Evolutionary conservation across 345 rosid genomes (phyloP), one percentile per base, ranked within the genome.

Genomic region (Carallia brachiata): DNA sequence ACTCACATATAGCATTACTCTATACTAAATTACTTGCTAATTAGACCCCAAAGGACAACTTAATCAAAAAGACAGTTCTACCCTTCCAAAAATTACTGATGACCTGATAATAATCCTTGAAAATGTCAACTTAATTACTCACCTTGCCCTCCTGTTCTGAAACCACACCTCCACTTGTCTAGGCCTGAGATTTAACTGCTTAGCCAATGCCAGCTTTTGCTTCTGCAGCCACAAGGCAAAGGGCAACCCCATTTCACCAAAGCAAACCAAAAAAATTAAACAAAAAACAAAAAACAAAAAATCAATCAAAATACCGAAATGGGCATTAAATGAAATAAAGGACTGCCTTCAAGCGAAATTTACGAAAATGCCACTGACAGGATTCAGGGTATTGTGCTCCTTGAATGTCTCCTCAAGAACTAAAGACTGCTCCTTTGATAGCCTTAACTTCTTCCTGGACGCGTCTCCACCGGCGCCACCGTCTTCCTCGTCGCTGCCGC

Each of bases 141-240:
- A 92, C 97, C 97, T 88, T 74, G 97, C 97, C 78, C 96, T 86
- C 67, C 96, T 72, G 77, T 92, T 92, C 80, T 92, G 97, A 65
- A 92, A 92, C 97, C 96, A 92, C 60, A 92, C 97, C 72, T 92
- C 96, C 73, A 92, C 96, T 77, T 92, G 97, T 56, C 97, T 86
- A 5, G 96, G 79, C 83, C 80, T 85, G 52, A 92, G 90, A 74
- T 86, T 87, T 84, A 92, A 80, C 83, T 85, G 86, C 75, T 86
- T 87, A 6, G 94, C 89, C 77, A 92, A 66, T 10, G 85, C 96
- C 72, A 82, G 61, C 83, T 90, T 92, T 77, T 88, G 94, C 70
- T 88, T 92, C 97, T 92, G 88, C 16, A 71, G 61, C 73, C 28
- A 69, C 50, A 4, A 32, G 34, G 4, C 34, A 69, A 27, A 61